Conservation (phyloP, 306 rosid genomes). For the Citrullus mucosospermus region DNA sequence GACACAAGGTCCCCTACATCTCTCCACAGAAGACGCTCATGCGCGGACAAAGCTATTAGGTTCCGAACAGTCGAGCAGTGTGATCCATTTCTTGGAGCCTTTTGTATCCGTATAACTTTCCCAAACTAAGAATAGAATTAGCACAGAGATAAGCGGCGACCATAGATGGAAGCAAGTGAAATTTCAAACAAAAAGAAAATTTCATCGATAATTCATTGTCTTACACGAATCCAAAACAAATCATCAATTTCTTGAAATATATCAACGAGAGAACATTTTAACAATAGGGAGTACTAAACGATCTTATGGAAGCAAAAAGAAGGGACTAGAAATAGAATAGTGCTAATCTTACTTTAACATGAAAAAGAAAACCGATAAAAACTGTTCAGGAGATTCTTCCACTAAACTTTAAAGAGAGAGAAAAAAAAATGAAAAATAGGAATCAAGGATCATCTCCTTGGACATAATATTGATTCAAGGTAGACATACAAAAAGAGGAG, state of each 20-base stretch:
- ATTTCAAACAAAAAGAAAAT: background rate
- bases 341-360: background rate
- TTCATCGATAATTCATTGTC: background rate
- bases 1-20: constrained; percentile 34
- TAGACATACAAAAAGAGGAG: constrained; percentile 42
- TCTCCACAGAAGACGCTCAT: constrained; percentile 60
- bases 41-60: constrained; percentile 38
- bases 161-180: background rate
- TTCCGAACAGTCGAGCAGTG: background rate
- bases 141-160: background rate
- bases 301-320: background rate
- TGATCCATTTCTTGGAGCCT: constrained; percentile 32
- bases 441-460: background rate
- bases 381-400: background rate
- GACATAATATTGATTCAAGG: background rate
- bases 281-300: background rate
- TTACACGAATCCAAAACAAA: background rate
- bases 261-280: background rate
- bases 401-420: background rate
- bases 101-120: constrained; percentile 71
- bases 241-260: background rate
- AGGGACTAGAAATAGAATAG: background rate
- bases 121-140: constrained; percentile 36
- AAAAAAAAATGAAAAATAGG: background rate
- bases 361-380: background rate